phyloP scores from a whole-genome alignment of 208 protist species.

The Ichthyophonus hoferi region DNA sequence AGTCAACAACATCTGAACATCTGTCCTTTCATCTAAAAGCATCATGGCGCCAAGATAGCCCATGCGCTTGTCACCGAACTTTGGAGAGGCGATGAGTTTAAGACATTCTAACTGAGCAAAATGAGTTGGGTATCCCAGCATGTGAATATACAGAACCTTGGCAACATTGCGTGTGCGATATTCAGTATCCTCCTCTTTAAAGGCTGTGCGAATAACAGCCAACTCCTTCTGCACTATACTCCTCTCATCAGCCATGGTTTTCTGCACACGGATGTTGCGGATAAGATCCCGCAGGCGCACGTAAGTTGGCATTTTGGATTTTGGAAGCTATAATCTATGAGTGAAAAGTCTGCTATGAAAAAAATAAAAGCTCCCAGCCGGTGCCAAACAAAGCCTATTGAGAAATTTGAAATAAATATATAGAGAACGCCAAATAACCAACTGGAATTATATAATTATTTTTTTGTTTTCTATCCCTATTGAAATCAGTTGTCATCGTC shows the following conservation, averaged over 20 bases:
- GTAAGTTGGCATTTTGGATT: not conserved
- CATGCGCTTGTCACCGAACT: constrained; percentile 82
- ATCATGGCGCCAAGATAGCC: constrained; percentile 81
- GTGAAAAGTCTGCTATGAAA: too few relatives aligned
- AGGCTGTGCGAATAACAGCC: constrained; percentile 81
- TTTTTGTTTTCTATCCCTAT: too few relatives aligned
- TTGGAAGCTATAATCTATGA: too few relatives aligned
- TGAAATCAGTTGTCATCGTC: too few relatives aligned
- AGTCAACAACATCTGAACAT: constrained; percentile 76
- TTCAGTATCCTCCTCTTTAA: constrained; percentile 79
- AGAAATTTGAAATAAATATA: too few relatives aligned
- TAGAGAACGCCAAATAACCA: too few relatives aligned
- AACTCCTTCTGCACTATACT: constrained; percentile 87
- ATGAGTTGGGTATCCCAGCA: constrained; percentile 83
- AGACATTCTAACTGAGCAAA: constrained; percentile 78
- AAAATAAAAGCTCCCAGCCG: too few relatives aligned
- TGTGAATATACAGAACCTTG: constrained; percentile 88
- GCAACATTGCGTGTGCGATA: constrained; percentile 92
- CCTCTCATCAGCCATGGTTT: constrained; percentile 92
- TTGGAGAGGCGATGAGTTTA: constrained; percentile 74
- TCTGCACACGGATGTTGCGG: constrained; percentile 84
- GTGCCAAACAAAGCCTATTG: too few relatives aligned
- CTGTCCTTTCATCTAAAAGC: constrained; percentile 81
- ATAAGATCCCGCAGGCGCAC: constrained; percentile 79
- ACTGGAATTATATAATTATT: too few relatives aligned